Percentiles rank a stretch among this genome's conserved stretches.
phyloP scores from a whole-genome alignment of 257 asterid species.

The Rhazya stricta region DNA sequence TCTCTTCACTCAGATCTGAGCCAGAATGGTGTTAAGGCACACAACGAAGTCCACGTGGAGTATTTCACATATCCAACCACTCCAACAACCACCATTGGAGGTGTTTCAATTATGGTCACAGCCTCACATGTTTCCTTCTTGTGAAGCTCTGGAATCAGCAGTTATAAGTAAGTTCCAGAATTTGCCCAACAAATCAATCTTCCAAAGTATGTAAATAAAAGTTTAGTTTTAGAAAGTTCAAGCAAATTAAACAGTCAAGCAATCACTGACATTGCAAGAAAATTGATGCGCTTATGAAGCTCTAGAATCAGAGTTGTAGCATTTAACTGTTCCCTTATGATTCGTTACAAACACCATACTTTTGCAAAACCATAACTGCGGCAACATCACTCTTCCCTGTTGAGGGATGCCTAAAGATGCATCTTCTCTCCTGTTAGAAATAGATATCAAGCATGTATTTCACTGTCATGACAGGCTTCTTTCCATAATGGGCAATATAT shows the following conservation, averaged over 20 bases:
- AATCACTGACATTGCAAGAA: neutral
- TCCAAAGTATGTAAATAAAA: neutral
- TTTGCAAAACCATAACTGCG: no score
- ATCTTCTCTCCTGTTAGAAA: neutral
- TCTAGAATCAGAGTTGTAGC: no score
- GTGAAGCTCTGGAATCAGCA: slow-evolving; percentile 55
- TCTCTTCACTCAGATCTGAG: slow-evolving; percentile 82
- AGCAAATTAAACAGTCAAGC: neutral
- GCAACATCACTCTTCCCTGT: no score
- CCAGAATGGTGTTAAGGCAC: slow-evolving; percentile 80
- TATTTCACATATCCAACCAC: slow-evolving; percentile 77
- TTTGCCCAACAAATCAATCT: neutral
- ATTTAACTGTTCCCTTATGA: no score
- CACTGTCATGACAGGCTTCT: neutral
- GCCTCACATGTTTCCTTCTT: slow-evolving; percentile 96
- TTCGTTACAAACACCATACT: neutral
- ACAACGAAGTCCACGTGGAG: slow-evolving; percentile 90
- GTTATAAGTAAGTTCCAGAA: neutral
- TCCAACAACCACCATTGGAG: slow-evolving; percentile 84
- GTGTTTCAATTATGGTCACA: slow-evolving; percentile 75
- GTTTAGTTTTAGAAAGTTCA: no score
- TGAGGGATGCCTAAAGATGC: neutral
- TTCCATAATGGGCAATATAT: neutral
- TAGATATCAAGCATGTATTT: neutral
- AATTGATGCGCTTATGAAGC: no score